A percentile compares a stretch with the other conserved stretches of the same genome.
These are phyloP conservation scores for Zhuliangozyma blackwelliae DNA, from an alignment of 1,139 yeast genomes.

Conservation along the genomic window DNA sequence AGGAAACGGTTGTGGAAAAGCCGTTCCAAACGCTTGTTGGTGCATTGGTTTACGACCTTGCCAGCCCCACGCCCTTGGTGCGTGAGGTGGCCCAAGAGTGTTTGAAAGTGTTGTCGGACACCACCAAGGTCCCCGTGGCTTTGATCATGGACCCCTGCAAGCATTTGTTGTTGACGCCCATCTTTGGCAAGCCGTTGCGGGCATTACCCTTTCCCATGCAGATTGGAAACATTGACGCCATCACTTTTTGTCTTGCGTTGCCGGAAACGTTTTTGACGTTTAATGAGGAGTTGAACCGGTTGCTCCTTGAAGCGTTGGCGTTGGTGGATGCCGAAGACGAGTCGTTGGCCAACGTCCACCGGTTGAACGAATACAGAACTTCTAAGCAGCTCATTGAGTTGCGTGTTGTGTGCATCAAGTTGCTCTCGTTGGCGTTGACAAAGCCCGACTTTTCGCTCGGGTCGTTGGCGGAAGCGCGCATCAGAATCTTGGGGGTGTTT, in stretches of 20 bases:
- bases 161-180: slow-evolving; percentile 79
- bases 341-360: slow-evolving; percentile 81
- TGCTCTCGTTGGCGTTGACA: slow-evolving; percentile 79
- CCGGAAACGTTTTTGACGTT: slow-evolving; percentile 80
- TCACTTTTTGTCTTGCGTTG: slow-evolving; percentile 79
- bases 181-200: slow-evolving; percentile 92
- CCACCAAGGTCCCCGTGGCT: slow-evolving; percentile 65
- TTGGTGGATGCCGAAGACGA: slow-evolving; percentile 98
- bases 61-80: slow-evolving; percentile 80
- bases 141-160: slow-evolving; percentile 80
- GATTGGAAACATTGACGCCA: slow-evolving; percentile 96
- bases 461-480: slow-evolving; percentile 78
- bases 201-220: slow-evolving; percentile 99
- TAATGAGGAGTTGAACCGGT: slow-evolving; percentile 81
- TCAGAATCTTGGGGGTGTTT: slow-evolving; percentile 85
- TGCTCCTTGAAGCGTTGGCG: slow-evolving; percentile 86
- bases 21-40: slow-evolving; percentile 85
- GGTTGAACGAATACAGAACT: slow-evolving; percentile 81
- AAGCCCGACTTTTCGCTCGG: slow-evolving; percentile 74
- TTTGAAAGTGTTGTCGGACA: slow-evolving; percentile 61
- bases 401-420: slow-evolving; percentile 82
- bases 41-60: slow-evolving; percentile 84
- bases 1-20: slow-evolving; percentile 58
- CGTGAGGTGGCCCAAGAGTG: slow-evolving; percentile 79
- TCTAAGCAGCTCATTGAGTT: slow-evolving; percentile 82